Evolutionary conservation across 352 stramenopile genomes (phyloP), one percentile per base, ranked within the genome.

Genomic region (Phytophthora citricola): DNA sequence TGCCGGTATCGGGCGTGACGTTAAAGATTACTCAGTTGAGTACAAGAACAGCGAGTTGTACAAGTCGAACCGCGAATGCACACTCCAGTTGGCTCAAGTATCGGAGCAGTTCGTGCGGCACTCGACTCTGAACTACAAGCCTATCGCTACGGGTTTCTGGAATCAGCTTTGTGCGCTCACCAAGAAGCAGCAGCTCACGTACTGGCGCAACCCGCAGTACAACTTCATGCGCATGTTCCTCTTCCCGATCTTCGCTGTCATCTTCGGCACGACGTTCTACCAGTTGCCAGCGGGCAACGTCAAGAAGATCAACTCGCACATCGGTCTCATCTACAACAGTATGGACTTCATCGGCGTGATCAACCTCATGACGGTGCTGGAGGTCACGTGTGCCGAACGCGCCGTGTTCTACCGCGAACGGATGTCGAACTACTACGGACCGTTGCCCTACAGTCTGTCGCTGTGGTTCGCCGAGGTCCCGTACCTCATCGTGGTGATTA

Each of bases 381-480:
- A 89, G 14, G 77, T 76, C 15, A 75, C 64, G 27, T 86, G 66
- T 7, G 53, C 73, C 0, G 75, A 89, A 44, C 75, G 80, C 11
- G 74, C 76, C 1, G 74, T 88, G 38, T 89, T 78, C 49, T 89
- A 89, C 51, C 78, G 76, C 1, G 77, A 89, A 15, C 78, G 78
- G 0, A 85, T 87, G 75, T 89, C 81, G 34, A 88, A 90, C 69
- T 91, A 91, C 74, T 93, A 91, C 56, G 76, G 78, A 6, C 75
- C 81, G 24, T 58, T 93, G 14, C 72, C 82, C 4, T 93, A 90
- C 71, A 85, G 66, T 66, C 36, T 90, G 58, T 91, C 84, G 48
- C 57, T 91, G 31, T 87, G 83, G 50, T 74, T 81, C 20, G 78
- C 79, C 3, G 84, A 92, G 41, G 15, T 91, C 2, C 84, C 84